phyloP scores from a whole-genome alignment of 2,329 filamentous ascomycete genomes.

The Hymenoscyphus linearis region DNA sequence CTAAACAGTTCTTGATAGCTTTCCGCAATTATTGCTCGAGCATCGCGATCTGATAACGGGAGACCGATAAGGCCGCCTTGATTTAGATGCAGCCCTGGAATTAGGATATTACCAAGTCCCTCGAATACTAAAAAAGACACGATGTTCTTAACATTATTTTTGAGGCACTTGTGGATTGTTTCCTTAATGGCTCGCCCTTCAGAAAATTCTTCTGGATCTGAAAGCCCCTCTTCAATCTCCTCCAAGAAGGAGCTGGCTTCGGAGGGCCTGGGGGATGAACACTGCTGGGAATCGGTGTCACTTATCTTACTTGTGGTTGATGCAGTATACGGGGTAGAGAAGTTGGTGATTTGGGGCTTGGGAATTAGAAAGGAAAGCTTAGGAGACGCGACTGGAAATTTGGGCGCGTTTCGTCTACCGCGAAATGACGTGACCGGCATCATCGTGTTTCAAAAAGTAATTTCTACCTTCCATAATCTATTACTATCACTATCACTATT shows the following conservation, averaged over 20 bases:
- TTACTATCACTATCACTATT: too few relatives aligned
- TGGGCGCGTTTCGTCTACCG: too few relatives aligned
- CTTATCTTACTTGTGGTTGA: background rate
- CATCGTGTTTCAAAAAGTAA: too few relatives aligned
- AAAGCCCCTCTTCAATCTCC: background rate
- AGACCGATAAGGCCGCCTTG: conserved; percentile 20
- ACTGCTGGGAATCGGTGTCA: background rate
- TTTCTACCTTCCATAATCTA: too few relatives aligned
- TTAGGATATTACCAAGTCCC: conserved; percentile 5
- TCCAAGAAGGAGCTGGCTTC: background rate
- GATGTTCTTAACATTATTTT: conserved; percentile 10
- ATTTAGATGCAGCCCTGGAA: conserved; percentile 25
- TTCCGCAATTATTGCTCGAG: conserved; percentile 16
- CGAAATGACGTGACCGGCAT: too few relatives aligned
- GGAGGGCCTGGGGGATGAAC: background rate
- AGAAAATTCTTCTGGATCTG: background rate
- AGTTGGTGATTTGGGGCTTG: too few relatives aligned
- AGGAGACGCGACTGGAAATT: too few relatives aligned
- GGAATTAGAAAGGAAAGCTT: too few relatives aligned
- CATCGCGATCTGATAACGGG: conserved; percentile 25
- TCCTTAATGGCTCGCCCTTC: background rate
- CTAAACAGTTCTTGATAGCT: conserved; percentile 34
- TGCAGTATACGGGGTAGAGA: background rate
- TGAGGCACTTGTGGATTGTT: conserved; percentile 14
- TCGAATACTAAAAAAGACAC: conserved; percentile 15